Evolutionary conservation across 2,329 filamentous ascomycete genomes (phyloP).

Genomic region (Ilyonectria mors-panacis): DNA sequence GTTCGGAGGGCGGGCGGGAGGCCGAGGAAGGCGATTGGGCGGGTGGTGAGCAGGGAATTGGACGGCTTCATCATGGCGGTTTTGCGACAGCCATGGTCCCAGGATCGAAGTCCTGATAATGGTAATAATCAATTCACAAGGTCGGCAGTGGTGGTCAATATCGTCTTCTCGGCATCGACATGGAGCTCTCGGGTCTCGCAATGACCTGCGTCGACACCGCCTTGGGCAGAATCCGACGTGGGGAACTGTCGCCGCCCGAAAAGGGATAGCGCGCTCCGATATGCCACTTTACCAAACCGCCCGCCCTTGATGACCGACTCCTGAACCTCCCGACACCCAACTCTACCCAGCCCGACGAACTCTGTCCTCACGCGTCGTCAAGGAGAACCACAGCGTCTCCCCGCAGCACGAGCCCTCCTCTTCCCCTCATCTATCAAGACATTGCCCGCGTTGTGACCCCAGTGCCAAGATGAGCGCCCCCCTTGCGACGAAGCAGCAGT

Average conservation of each 20-base stretch:
- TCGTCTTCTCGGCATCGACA: constrained; percentile 1
- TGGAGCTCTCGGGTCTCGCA: constrained; percentile 20
- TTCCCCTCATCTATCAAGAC: constrained; percentile 18
- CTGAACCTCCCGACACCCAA: constrained; percentile 50
- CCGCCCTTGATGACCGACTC: constrained; percentile 53
- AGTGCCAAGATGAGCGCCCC: constrained; percentile 70
- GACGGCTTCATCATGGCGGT: constrained; percentile 63
- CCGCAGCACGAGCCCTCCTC: background rate
- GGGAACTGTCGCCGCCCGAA: constrained; percentile 48
- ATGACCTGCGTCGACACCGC: constrained; percentile 52
- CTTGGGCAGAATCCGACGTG: constrained; percentile 55
- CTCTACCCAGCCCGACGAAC: constrained; percentile 36
- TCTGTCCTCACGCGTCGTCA: constrained; percentile 40
- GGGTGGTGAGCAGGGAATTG: constrained; percentile 55
- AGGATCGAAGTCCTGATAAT: constrained; percentile 36
- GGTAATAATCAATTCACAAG: background rate
- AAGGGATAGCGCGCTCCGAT: constrained; percentile 54
- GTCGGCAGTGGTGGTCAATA: constrained; percentile 9
- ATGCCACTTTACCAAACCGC: constrained; percentile 59
- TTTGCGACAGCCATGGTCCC: constrained; percentile 54
- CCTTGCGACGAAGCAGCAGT: constrained; percentile 92
- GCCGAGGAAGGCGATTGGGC: constrained; percentile 49
- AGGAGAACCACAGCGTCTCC: constrained; percentile 20
- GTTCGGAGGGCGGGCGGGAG: constrained; percentile 52
- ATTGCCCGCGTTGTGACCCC: constrained; percentile 26